Percentiles rank a stretch among this genome's conserved stretches.
Conservation (phyloP, 768 basidiomycete genomes). For the Pisolithus marmoratus region DNA sequence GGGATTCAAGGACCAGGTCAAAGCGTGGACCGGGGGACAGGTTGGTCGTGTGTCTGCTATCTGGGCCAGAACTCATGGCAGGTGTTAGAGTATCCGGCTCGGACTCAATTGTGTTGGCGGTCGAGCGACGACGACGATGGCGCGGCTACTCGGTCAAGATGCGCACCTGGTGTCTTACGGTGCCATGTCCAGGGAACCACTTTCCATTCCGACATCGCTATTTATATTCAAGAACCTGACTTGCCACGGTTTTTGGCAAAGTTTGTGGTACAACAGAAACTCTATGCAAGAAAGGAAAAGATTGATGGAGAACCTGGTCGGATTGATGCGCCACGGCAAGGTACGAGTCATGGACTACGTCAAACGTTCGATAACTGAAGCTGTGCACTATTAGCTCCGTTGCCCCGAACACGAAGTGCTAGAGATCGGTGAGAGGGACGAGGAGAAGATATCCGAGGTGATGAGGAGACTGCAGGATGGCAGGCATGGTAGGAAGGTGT, state of each 20-base stretch:
- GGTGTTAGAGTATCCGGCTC: conserved; percentile 37
- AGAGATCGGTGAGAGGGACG: conserved; percentile 41
- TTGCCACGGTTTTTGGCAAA: conserved; percentile 76
- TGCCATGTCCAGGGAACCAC: conserved; percentile 82
- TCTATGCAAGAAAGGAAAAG: conserved; percentile 42
- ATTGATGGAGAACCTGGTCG: conserved; percentile 46
- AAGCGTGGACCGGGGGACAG: conserved; percentile 59
- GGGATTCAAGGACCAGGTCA: conserved; percentile 45
- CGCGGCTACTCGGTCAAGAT: conserved; percentile 55
- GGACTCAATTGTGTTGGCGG: conserved; percentile 63
- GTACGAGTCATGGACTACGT: conserved; percentile 15
- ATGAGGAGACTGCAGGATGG: conserved; percentile 33
- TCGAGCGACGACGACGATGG: conserved; percentile 62
- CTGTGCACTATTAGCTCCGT: conserved; percentile 42
- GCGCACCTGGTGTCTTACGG: conserved; percentile 84
- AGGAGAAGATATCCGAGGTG: conserved; percentile 26
- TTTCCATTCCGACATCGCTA: conserved; percentile 68
- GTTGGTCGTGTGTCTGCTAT: conserved; percentile 27
- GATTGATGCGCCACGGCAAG: conserved; percentile 50
- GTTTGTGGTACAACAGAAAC: conserved; percentile 56
- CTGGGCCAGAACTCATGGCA: conserved; percentile 6
- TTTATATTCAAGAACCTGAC: conserved; percentile 85
- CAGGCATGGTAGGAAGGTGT: conserved; percentile 43
- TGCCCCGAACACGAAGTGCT: conserved; percentile 69
- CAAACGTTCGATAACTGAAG: conserved; percentile 5